A percentile compares a stretch with the other conserved stretches of the same genome.
These are phyloP conservation scores for Rosa lucieae DNA, from an alignment of 306 rosid species.

Conservation along the genomic window DNA sequence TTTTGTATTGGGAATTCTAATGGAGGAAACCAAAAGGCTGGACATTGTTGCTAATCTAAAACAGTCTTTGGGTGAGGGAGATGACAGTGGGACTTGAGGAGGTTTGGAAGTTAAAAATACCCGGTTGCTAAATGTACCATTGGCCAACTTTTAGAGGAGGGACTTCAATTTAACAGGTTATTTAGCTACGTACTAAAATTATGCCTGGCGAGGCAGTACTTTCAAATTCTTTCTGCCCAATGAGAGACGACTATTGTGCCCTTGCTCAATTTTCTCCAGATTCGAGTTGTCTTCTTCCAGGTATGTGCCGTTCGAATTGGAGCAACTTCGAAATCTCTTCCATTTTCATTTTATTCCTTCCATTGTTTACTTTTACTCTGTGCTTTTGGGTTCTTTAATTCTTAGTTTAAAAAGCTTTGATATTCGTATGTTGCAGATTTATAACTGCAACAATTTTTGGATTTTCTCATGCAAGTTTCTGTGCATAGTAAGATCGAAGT, in stretches of 20 bases:
- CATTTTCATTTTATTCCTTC: background rate
- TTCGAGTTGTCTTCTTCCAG: background rate
- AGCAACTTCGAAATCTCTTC: background rate
- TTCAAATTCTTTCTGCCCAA: background rate
- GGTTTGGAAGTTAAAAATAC: background rate
- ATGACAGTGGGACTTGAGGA: background rate
- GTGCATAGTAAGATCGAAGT: background rate
- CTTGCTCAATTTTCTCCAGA: background rate
- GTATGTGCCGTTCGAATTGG: background rate
- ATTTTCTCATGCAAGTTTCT: background rate
- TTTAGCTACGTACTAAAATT: background rate
- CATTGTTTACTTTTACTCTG: background rate
- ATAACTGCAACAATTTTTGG: background rate
- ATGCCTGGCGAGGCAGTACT: background rate
- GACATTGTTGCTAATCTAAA: slow-evolving; percentile 17
- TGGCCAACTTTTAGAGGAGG: background rate
- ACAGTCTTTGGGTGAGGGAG: background rate
- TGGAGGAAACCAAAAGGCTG: slow-evolving; percentile 44
- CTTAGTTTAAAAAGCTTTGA: background rate
- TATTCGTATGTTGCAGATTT: background rate
- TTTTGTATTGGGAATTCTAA: slow-evolving; percentile 40
- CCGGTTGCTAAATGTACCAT: background rate
- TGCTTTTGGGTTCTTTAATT: background rate
- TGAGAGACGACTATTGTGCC: background rate
- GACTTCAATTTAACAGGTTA: background rate